A percentile compares a stretch with the other conserved stretches of the same genome.
Evolutionary conservation across 352 stramenopile genomes (phyloP).

Genomic region (Phytopythium sindhum): DNA sequence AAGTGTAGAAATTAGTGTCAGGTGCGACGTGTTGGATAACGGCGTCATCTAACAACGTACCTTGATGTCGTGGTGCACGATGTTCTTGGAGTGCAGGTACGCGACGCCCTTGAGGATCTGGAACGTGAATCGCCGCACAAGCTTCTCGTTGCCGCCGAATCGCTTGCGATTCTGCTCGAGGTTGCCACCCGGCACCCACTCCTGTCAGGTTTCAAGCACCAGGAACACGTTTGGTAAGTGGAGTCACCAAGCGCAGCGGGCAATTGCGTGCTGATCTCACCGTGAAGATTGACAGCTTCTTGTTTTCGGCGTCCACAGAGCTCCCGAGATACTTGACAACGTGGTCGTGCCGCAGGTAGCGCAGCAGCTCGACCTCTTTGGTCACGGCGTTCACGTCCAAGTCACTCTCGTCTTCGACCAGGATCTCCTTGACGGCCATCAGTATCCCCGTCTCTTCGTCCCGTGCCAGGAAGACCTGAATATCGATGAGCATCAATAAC

Average conservation of each 20-base stretch:
- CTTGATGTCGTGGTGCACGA: conserved; percentile 86
- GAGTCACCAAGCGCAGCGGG: neutral
- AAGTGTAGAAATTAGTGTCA: neutral
- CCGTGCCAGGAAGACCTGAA: conserved; percentile 86
- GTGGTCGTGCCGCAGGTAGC: conserved; percentile 85
- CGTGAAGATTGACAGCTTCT: conserved; percentile 88
- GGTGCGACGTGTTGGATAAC: neutral
- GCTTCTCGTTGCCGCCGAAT: conserved; percentile 69
- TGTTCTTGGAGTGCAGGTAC: conserved; percentile 80
- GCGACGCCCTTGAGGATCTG: conserved; percentile 86
- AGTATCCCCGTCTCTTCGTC: conserved; percentile 86
- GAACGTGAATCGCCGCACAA: conserved; percentile 70
- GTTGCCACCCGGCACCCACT: conserved; percentile 87
- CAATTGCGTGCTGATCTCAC: conserved; percentile 4
- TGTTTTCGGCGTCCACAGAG: conserved; percentile 59
- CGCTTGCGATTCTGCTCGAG: conserved; percentile 78
- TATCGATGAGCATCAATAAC: neutral
- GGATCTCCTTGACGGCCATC: conserved; percentile 80
- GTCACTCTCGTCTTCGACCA: conserved; percentile 38
- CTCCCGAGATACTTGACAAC: conserved; percentile 92
- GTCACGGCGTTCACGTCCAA: conserved; percentile 34
- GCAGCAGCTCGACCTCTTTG: conserved; percentile 86
- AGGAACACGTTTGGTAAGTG: neutral
- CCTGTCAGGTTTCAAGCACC: conserved; percentile 15
- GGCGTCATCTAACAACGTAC: conserved; percentile 12